Percentiles rank a stretch among this genome's conserved stretches.
Conservation (phyloP, 2,329 filamentous ascomycete species). For the Xylaria polymorpha region DNA sequence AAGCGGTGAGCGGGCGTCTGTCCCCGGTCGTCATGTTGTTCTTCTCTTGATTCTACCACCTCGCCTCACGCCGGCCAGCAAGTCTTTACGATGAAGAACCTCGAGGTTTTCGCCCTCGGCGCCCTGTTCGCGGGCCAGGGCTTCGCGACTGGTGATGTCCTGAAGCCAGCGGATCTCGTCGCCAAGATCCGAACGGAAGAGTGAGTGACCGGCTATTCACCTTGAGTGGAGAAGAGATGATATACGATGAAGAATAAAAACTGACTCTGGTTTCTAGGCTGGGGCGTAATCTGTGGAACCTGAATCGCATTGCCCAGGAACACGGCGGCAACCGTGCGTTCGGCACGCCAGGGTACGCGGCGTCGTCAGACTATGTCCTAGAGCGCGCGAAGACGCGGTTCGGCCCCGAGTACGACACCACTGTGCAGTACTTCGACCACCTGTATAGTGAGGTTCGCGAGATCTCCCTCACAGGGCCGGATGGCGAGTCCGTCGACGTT, state of each 20-base stretch:
- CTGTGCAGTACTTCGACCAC: constrained; percentile 60
- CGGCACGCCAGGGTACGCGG: constrained; percentile 68
- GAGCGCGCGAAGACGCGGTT: constrained; percentile 57
- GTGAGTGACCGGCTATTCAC: constrained; percentile 44
- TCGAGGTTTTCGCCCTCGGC: constrained; percentile 18
- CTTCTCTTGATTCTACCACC: constrained; percentile 4
- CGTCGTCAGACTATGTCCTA: constrained; percentile 67
- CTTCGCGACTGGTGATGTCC: constrained; percentile 49
- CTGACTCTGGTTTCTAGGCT: constrained; percentile 54
- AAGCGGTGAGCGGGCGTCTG: constrained; percentile 5
- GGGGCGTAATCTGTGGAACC: constrained; percentile 63
- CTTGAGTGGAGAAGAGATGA: background rate
- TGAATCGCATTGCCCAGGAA: constrained; percentile 64
- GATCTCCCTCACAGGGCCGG: constrained; percentile 59
- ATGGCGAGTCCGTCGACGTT: constrained; percentile 58
- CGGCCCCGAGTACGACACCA: constrained; percentile 57
- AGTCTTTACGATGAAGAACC: constrained; percentile 26
- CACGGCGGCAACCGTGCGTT: constrained; percentile 71
- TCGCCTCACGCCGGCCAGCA: constrained; percentile 8
- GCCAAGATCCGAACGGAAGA: constrained; percentile 54
- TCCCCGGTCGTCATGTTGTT: background rate
- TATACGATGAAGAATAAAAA: background rate
- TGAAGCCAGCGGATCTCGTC: constrained; percentile 56
- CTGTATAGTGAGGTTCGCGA: constrained; percentile 57
- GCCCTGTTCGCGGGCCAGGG: constrained; percentile 37